Percentiles rank a stretch among this genome's conserved stretches.
Conservation (phyloP, 768 basidiomycete species). For the Tricholoma terreum region DNA sequence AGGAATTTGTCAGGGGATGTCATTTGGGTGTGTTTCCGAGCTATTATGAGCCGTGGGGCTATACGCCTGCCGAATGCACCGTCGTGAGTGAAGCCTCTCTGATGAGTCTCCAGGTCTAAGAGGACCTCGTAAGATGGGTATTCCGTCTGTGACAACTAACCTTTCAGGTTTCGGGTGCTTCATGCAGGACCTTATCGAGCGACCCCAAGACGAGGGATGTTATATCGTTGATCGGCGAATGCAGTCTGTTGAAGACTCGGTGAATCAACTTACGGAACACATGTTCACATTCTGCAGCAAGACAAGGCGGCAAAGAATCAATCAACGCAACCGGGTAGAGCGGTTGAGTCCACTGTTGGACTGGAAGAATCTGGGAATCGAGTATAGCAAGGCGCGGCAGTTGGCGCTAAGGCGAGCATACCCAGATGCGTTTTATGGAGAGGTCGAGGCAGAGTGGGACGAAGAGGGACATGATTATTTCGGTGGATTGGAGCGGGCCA, state of each 20-base stretch:
- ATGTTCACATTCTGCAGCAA: conserved; percentile 78
- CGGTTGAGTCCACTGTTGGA: conserved; percentile 89
- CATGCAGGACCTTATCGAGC: conserved; percentile 97
- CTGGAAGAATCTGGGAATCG: conserved; percentile 97
- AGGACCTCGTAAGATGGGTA: conserved; percentile 72
- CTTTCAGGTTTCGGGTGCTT: conserved; percentile 97
- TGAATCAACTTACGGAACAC: conserved; percentile 72
- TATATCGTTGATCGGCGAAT: conserved; percentile 94
- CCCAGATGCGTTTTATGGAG: conserved; percentile 85
- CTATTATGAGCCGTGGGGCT: conserved; percentile 96
- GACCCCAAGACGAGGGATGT: conserved; percentile 91
- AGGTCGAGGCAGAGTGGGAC: conserved; percentile 42
- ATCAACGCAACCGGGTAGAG: conserved; percentile 98
- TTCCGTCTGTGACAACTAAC: conserved; percentile 96
- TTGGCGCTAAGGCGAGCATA: conserved; percentile 90
- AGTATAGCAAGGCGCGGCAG: conserved; percentile 95
- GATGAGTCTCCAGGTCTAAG: conserved; percentile 4
- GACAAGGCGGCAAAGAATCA: conserved; percentile 94
- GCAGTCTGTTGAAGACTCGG: conserved; percentile 89
- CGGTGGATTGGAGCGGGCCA: conserved; percentile 63
- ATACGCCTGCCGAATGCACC: conserved; percentile 98
- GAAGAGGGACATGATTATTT: conserved; percentile 42
- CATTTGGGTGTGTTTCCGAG: conserved; percentile 98
- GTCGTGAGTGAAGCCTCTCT: conserved; percentile 54
- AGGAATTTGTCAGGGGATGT: conserved; percentile 97